Evolutionary conservation across 163 green algal species (phyloP).

Genomic region (Trebouxiophyceae sp.): DNA sequence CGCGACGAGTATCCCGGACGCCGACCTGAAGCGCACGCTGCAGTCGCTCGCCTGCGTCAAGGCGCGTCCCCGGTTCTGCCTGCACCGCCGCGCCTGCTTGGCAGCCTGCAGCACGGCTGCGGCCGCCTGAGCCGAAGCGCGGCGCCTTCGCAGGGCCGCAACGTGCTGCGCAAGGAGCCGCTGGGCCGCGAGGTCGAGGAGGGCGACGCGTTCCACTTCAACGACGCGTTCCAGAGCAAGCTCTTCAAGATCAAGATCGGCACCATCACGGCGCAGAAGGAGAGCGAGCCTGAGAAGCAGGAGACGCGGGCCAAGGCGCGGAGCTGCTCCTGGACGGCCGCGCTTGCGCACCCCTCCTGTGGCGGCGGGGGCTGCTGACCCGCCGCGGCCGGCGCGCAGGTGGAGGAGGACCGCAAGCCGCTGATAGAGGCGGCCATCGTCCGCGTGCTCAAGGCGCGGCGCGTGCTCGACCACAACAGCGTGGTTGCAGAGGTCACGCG

Average conservation of each 20-base stretch:
- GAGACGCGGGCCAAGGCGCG: constrained; percentile 72
- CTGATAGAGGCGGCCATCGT: constrained; percentile 97
- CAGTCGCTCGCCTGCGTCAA: constrained; percentile 87
- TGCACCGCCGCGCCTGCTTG: too few relatives aligned
- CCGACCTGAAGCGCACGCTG: constrained; percentile 85
- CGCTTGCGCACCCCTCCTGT: background rate
- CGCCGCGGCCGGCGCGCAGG: constrained; percentile 31
- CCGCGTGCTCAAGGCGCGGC: constrained; percentile 93
- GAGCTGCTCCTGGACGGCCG: too few relatives aligned
- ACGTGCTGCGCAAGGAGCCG: constrained; percentile 89
- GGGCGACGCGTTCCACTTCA: constrained; percentile 86
- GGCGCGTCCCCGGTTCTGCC: too few relatives aligned
- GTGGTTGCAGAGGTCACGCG: constrained; percentile 83
- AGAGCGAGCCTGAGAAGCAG: constrained; percentile 74
- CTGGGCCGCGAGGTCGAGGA: constrained; percentile 80
- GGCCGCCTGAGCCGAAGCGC: too few relatives aligned
- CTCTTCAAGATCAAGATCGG: constrained; percentile 84
- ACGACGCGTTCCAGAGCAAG: constrained; percentile 81
- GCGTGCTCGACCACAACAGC: constrained; percentile 84
- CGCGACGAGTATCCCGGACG: constrained; percentile 72
- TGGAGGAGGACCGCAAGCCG: constrained; percentile 93
- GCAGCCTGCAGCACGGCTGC: too few relatives aligned
- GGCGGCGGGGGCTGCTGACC: background rate
- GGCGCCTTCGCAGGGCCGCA: constrained; percentile 74
- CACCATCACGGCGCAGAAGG: constrained; percentile 69